Percentiles rank a stretch among this genome's conserved stretches.
phyloP scores from a whole-genome alignment of 768 basidiomycete genomes.

The Galerina sulciceps region DNA sequence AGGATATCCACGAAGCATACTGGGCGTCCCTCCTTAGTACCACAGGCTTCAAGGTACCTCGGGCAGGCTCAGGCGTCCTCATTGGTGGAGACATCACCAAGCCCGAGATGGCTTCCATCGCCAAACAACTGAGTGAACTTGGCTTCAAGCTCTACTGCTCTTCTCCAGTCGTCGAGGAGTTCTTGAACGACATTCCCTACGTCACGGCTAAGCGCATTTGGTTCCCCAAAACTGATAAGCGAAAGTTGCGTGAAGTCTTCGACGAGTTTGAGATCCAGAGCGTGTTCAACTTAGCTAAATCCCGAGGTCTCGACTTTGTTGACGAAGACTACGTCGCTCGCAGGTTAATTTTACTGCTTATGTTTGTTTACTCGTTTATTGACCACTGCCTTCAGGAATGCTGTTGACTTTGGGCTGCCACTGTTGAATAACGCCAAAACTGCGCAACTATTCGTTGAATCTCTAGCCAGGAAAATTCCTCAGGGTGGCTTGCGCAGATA shows the following conservation, averaged over 20 bases:
- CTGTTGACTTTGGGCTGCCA: conserved; percentile 94
- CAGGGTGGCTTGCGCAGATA: conserved; percentile 79
- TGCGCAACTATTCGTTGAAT: conserved; percentile 90
- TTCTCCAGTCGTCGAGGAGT: conserved; percentile 76
- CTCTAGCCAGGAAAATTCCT: conserved; percentile 83
- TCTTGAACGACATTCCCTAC: conserved; percentile 78
- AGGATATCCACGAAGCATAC: conserved; percentile 93
- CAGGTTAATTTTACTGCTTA: conserved; percentile 50
- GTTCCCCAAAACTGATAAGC: conserved; percentile 97
- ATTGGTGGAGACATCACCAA: conserved; percentile 89
- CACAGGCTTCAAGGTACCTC: conserved; percentile 94
- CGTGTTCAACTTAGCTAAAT: conserved; percentile 90
- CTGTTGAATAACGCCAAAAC: conserved; percentile 89
- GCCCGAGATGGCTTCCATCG: conserved; percentile 86
- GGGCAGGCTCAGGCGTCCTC: conserved; percentile 82
- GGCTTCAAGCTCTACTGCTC: conserved; percentile 98
- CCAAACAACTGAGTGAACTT: conserved; percentile 77
- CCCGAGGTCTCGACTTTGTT: conserved; percentile 71
- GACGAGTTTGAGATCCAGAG: conserved; percentile 94
- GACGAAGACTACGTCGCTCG: conserved; percentile 98
- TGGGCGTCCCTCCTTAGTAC: conserved; percentile 95
- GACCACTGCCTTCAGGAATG: conserved; percentile 59
- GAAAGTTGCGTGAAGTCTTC: conserved; percentile 91
- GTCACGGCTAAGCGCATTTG: conserved; percentile 86
- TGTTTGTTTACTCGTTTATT: not conserved